These are phyloP conservation scores for Xylariaceae sp. DNA, from an alignment of 2,329 filamentous ascomycete species.

Conservation along the genomic window DNA sequence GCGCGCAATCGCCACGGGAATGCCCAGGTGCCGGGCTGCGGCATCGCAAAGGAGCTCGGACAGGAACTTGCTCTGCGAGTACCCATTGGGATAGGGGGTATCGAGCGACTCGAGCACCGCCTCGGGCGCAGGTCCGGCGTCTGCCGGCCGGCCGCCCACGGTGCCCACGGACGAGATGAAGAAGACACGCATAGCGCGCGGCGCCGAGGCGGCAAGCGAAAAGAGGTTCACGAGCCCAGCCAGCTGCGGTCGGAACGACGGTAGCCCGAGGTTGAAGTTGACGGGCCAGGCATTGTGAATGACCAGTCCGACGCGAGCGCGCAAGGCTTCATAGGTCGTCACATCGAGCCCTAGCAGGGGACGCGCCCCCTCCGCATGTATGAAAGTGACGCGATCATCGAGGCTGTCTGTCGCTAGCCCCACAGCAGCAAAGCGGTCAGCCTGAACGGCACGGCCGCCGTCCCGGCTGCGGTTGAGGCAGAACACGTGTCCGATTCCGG, in stretches of 20 bases:
- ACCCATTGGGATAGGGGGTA: constrained; percentile 22
- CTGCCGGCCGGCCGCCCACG: constrained; percentile 5
- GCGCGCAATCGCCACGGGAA: constrained; percentile 24
- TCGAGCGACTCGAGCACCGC: constrained; percentile 13
- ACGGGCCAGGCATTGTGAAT: constrained; percentile 27
- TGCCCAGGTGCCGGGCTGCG: constrained; percentile 19
- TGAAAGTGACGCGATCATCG: constrained; percentile 26
- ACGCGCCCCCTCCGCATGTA: constrained; percentile 21
- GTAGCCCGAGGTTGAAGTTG: constrained; percentile 17
- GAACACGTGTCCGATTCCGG: constrained; percentile 25
- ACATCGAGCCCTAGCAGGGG: constrained; percentile 24
- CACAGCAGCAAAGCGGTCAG: constrained; percentile 8
- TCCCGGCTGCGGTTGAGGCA: constrained; percentile 33
- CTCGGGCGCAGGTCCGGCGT: constrained; percentile 18
- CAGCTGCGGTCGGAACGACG: constrained; percentile 12
- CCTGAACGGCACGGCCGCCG: constrained; percentile 16
- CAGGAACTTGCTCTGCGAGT: constrained; percentile 34
- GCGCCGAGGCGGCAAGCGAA: constrained; percentile 16
- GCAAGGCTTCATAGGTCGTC: constrained; percentile 16
- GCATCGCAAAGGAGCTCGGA: constrained; percentile 32
- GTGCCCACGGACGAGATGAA: constrained; percentile 31
- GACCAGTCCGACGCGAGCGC: constrained; percentile 15
- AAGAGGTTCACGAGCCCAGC: constrained; percentile 23
- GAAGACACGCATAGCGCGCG: constrained; percentile 10
- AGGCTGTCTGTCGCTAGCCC: constrained; percentile 3